Evolutionary conservation across 441 rosid species (phyloP).

Genomic region (Brassica balearica): DNA sequence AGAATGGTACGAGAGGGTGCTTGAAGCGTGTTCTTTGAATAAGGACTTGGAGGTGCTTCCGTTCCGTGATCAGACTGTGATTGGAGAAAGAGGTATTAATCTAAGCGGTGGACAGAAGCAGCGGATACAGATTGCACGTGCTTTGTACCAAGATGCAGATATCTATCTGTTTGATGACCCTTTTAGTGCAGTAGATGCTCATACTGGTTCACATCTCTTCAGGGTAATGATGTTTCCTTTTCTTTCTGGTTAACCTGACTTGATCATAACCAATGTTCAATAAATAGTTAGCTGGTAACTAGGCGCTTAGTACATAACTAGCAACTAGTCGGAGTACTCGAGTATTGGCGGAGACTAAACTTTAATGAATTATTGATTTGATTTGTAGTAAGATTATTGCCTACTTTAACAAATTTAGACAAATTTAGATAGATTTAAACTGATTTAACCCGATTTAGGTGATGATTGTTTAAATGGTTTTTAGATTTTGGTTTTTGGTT

Average conservation of each 20-base stretch:
- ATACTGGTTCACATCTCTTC: slow-evolving; percentile 86
- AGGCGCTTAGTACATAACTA: too few relatives aligned
- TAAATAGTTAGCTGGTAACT: too few relatives aligned
- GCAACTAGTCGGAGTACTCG: too few relatives aligned
- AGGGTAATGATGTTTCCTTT: slow-evolving; percentile 50
- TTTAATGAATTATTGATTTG: too few relatives aligned
- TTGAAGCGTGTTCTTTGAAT: slow-evolving; percentile 74
- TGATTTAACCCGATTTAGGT: too few relatives aligned
- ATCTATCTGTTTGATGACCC: slow-evolving; percentile 89
- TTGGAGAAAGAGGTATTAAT: slow-evolving; percentile 92
- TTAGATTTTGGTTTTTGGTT: too few relatives aligned
- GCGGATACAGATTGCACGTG: slow-evolving; percentile 86
- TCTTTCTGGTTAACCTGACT: slow-evolving; percentile 20
- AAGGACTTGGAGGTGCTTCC: slow-evolving; percentile 80
- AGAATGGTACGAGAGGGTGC: slow-evolving; percentile 62
- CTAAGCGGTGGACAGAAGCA: slow-evolving; percentile 96
- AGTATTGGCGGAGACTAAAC: too few relatives aligned
- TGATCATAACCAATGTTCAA: too few relatives aligned
- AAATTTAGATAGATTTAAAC: too few relatives aligned
- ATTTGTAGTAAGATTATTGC: too few relatives aligned
- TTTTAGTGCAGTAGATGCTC: slow-evolving; percentile 93
- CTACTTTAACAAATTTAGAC: too few relatives aligned
- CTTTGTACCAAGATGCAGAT: slow-evolving; percentile 83
- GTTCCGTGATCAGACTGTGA: slow-evolving; percentile 80
- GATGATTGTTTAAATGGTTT: too few relatives aligned